Conservation (phyloP, 139 green algal genomes). For the Marvania coccoides region DNA sequence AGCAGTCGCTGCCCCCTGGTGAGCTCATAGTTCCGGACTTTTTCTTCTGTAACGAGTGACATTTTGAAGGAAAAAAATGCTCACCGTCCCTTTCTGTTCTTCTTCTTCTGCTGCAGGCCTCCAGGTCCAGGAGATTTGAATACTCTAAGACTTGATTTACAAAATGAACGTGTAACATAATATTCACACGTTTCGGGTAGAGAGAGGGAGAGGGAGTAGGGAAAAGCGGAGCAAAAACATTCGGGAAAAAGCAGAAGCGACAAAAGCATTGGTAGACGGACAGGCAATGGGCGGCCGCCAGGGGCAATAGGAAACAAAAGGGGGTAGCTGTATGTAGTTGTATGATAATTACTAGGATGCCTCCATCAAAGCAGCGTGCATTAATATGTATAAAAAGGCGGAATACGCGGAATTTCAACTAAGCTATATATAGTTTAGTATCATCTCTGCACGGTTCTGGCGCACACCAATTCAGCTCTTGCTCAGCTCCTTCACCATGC, state of each 20-base stretch:
- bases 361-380: too few relatives aligned
- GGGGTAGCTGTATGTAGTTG: too few relatives aligned
- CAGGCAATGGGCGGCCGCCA: too few relatives aligned
- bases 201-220: too few relatives aligned
- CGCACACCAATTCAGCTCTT: not conserved
- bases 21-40: too few relatives aligned
- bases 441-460: not conserved
- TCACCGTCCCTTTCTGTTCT: too few relatives aligned
- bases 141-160: not conserved
- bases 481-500: constrained; percentile 24
- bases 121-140: constrained; percentile 51
- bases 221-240: too few relatives aligned
- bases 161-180: not conserved
- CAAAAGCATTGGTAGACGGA: too few relatives aligned
- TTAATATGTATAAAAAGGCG: not conserved
- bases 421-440: not conserved
- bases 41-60: not conserved
- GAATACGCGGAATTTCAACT: not conserved
- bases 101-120: constrained; percentile 28
- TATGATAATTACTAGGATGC: too few relatives aligned
- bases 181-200: not conserved
- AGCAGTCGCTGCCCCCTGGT: constrained; percentile 98
- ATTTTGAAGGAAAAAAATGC: not conserved
- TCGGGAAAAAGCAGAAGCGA: too few relatives aligned
- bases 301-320: too few relatives aligned